A percentile compares a stretch with the other conserved stretches of the same genome.
phyloP scores from a whole-genome alignment of 179 eudicot genomes.

The Drosera spatulata region DNA sequence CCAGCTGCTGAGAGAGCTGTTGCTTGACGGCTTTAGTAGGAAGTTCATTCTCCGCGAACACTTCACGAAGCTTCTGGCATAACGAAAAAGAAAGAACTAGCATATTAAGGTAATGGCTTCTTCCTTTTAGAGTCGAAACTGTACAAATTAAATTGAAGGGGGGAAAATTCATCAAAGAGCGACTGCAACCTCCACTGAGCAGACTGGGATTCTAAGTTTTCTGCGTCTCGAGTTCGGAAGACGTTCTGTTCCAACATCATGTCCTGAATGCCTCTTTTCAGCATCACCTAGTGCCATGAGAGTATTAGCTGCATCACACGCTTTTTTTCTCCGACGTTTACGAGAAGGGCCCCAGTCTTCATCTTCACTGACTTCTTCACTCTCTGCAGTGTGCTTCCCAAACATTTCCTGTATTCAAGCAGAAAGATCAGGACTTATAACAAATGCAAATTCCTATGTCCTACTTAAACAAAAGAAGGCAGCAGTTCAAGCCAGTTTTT shows the following conservation, averaged over 20 bases:
- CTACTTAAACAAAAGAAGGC: neutral
- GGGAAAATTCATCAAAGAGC: neutral
- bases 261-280: conserved; percentile 24
- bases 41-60: conserved; percentile 84
- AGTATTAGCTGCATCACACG: conserved; percentile 61
- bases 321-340: conserved; percentile 58
- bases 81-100: conserved; percentile 8
- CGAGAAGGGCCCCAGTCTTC: conserved; percentile 94
- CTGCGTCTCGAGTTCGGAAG: conserved; percentile 16
- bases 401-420: conserved; percentile 67
- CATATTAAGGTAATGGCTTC: neutral
- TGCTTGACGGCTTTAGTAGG: conserved; percentile 58
- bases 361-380: conserved; percentile 70
- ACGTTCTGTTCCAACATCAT: conserved; percentile 15
- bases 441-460: neutral
- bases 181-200: conserved; percentile 58
- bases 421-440: neutral
- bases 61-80: conserved; percentile 81
- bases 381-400: conserved; percentile 51
- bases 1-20: conserved; percentile 51
- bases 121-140: neutral
- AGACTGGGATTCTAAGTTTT: conserved; percentile 53
- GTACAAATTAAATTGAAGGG: neutral
- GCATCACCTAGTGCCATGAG: conserved; percentile 50
- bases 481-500: neutral